phyloP scores from a whole-genome alignment of 2,329 filamentous ascomycete genomes.

The Ceratocystis huliohia region DNA sequence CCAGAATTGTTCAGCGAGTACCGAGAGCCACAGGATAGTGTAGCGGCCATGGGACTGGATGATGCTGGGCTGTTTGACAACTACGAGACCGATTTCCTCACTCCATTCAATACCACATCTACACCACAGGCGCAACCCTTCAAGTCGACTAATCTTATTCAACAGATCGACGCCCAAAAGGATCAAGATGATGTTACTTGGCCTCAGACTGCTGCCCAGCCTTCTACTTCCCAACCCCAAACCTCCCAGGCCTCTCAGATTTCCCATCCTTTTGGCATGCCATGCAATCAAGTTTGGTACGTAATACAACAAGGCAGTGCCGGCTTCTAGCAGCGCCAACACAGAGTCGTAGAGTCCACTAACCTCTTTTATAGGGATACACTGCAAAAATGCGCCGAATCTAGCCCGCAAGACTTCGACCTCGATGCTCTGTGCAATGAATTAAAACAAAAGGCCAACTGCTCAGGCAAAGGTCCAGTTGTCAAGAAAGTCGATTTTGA shows the following conservation, averaged over 20 bases:
- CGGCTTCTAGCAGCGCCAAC: background rate
- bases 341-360: background rate
- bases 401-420: conserved; percentile 82
- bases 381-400: conserved; percentile 72
- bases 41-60: conserved; percentile 41
- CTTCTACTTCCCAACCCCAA: too few relatives aligned
- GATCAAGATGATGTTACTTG: conserved; percentile 51
- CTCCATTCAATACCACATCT: conserved; percentile 59
- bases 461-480: conserved; percentile 78
- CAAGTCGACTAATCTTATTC: conserved; percentile 14
- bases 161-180: conserved; percentile 28
- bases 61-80: conserved; percentile 45
- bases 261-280: conserved; percentile 24
- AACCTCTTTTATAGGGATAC: conserved; percentile 52
- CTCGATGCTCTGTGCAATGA: conserved; percentile 87
- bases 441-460: conserved; percentile 89
- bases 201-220: background rate
- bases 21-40: conserved; percentile 74
- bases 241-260: too few relatives aligned
- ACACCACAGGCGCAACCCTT: conserved; percentile 16
- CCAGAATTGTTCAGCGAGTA: conserved; percentile 87
- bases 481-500: conserved; percentile 85
- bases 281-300: conserved; percentile 20
- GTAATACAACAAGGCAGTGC: conserved; percentile 4
- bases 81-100: conserved; percentile 66